Evolutionary conservation across 768 basidiomycete genomes (phyloP).

Genomic region (Megacollybia marginata): DNA sequence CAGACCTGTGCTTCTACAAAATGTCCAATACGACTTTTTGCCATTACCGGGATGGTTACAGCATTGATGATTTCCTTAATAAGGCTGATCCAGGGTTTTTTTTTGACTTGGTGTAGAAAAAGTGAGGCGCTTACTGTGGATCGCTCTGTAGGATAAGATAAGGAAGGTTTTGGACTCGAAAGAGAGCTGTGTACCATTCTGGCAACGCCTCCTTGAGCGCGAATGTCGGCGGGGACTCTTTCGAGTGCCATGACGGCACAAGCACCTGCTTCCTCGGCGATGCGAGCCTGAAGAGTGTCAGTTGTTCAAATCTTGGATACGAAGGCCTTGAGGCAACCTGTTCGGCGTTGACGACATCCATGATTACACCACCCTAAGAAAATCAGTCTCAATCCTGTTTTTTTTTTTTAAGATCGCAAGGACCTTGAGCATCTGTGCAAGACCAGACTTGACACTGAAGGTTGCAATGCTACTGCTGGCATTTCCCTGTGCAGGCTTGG

Average conservation of each 20-base stretch:
- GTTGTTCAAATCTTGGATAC: background rate
- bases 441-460: constrained; percentile 60
- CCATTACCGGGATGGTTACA: constrained; percentile 97
- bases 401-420: no score
- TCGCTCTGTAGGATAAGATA: background rate
- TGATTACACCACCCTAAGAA: constrained; percentile 47
- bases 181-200: constrained; percentile 64
- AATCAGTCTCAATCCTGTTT: constrained; percentile 9
- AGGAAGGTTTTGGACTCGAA: background rate
- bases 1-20: constrained; percentile 91
- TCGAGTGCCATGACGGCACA: constrained; percentile 98
- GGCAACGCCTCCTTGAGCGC: constrained; percentile 87
- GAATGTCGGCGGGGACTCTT: constrained; percentile 92
- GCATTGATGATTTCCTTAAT: constrained; percentile 94
- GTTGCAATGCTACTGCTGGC: constrained; percentile 38
- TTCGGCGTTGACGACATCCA: constrained; percentile 67
- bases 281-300: constrained; percentile 57
- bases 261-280: constrained; percentile 96
- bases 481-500: constrained; percentile 26
- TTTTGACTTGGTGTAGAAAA: no score
- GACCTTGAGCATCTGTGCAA: constrained; percentile 75
- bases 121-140: background rate
- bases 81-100: constrained; percentile 91
- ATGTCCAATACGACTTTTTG: constrained; percentile 93
- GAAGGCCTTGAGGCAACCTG: constrained; percentile 28